A percentile compares a stretch with the other conserved stretches of the same genome.
phyloP scores from a whole-genome alignment of 2,329 filamentous ascomycete genomes.

The Sporothrix brunneoviolacea region DNA sequence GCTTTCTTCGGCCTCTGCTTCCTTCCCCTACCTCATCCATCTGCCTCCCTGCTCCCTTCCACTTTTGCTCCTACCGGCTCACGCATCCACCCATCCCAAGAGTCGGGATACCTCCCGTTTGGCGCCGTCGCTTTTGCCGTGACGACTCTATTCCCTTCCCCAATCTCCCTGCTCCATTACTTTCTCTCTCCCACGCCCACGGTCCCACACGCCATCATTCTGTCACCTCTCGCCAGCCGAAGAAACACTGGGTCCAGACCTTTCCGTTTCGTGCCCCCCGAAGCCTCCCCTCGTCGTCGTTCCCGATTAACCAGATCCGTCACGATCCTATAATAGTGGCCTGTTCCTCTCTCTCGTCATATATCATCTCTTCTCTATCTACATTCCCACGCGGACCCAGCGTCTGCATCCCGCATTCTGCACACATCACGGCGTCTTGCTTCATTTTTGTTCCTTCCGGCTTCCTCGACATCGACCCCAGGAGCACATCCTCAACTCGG shows the following conservation, averaged over 20 bases:
- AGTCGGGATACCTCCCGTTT: background rate
- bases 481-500: no score
- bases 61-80: background rate
- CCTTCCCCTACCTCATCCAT: background rate
- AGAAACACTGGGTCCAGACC: background rate
- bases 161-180: background rate
- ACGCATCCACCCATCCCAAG: background rate
- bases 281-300: no score
- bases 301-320: no score
- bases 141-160: no score
- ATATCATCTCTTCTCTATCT: slow-evolving; percentile 2
- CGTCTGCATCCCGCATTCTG: background rate
- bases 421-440: background rate
- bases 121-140: background rate
- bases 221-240: background rate
- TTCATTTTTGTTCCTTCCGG: no score
- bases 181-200: background rate
- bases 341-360: background rate
- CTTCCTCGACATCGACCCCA: no score
- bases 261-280: no score
- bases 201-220: background rate
- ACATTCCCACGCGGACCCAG: background rate
- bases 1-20: background rate
- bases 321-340: background rate
- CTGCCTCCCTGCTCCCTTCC: background rate